Evolutionary conservation across 352 stramenopile genomes (phyloP).

Genomic region (Globisporangium irregulare): DNA sequence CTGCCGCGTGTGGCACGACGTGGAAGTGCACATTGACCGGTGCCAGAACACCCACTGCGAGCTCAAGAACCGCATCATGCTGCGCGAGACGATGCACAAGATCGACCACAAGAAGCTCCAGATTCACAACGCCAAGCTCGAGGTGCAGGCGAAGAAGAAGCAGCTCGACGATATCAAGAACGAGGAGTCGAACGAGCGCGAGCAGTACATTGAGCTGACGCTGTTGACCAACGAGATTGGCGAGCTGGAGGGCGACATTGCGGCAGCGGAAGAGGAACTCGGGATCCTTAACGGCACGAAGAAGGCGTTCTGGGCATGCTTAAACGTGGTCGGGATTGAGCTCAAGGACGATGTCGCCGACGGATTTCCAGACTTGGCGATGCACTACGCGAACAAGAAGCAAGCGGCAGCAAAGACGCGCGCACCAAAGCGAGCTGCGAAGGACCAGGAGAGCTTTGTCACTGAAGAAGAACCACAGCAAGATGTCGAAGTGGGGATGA

Average conservation of each 20-base stretch:
- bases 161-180: slow-evolving; percentile 32
- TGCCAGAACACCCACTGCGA: slow-evolving; percentile 65
- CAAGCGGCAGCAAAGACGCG: slow-evolving; percentile 28
- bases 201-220: slow-evolving; percentile 31
- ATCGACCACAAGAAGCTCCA: slow-evolving; percentile 62
- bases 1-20: slow-evolving; percentile 71
- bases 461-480: slow-evolving; percentile 7
- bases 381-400: slow-evolving; percentile 48
- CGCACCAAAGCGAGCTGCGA: slow-evolving; percentile 19
- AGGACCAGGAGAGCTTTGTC: slow-evolving; percentile 18
- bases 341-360: slow-evolving; percentile 50
- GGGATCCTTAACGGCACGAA: slow-evolving; percentile 37
- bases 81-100: slow-evolving; percentile 75
- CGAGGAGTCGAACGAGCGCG: slow-evolving; percentile 24
- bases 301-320: slow-evolving; percentile 53
- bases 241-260: slow-evolving; percentile 63
- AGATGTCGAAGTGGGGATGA: slow-evolving; percentile 19
- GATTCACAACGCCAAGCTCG: slow-evolving; percentile 27
- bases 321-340: slow-evolving; percentile 71
- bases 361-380: slow-evolving; percentile 44
- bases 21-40: slow-evolving; percentile 65
- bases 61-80: slow-evolving; percentile 68
- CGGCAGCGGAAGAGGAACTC: slow-evolving; percentile 44
- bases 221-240: slow-evolving; percentile 55
- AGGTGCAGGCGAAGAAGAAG: slow-evolving; percentile 38